Percentiles rank a stretch among this genome's conserved stretches.
Conservation (phyloP, 768 basidiomycete genomes). For the Trametes cubensis region DNA sequence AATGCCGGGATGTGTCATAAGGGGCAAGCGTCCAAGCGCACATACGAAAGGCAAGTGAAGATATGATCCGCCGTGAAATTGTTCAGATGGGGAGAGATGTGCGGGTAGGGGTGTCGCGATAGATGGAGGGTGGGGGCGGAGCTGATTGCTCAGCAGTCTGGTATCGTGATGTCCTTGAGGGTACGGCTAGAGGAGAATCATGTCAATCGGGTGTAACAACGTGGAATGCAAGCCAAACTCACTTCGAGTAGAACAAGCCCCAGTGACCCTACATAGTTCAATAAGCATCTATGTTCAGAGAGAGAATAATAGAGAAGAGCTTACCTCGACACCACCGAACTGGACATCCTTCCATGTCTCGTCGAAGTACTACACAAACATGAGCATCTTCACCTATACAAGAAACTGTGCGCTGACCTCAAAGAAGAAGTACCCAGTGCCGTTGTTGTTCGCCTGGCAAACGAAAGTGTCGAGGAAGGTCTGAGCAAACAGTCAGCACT, state of each 20-base stretch:
- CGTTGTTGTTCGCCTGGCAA: constrained; percentile 82
- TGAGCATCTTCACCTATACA: constrained; percentile 5
- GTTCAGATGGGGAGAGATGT: not conserved
- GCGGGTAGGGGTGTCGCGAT: constrained; percentile 3
- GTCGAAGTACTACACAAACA: constrained; percentile 61
- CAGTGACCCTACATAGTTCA: constrained; percentile 48
- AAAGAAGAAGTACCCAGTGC: constrained; percentile 87
- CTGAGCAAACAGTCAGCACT: constrained; percentile 37
- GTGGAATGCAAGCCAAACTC: constrained; percentile 24
- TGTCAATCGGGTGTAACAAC: constrained; percentile 16
- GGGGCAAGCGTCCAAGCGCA: constrained; percentile 17
- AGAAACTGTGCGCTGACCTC: constrained; percentile 47
- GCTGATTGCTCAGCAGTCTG: constrained; percentile 47
- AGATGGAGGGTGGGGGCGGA: not conserved
- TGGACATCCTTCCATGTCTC: constrained; percentile 56
- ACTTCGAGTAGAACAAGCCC: constrained; percentile 70
- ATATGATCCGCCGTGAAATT: not conserved
- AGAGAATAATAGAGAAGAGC: constrained; percentile 6
- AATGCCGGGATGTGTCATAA: no score
- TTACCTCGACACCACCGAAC: constrained; percentile 80
- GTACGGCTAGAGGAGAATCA: constrained; percentile 52
- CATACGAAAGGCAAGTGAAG: not conserved
- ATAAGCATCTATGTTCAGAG: not conserved
- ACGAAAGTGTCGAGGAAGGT: constrained; percentile 85
- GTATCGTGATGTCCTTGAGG: constrained; percentile 72